Evolutionary conservation across 352 stramenopile species (phyloP).

Genomic region (Globisporangium spiculum): DNA sequence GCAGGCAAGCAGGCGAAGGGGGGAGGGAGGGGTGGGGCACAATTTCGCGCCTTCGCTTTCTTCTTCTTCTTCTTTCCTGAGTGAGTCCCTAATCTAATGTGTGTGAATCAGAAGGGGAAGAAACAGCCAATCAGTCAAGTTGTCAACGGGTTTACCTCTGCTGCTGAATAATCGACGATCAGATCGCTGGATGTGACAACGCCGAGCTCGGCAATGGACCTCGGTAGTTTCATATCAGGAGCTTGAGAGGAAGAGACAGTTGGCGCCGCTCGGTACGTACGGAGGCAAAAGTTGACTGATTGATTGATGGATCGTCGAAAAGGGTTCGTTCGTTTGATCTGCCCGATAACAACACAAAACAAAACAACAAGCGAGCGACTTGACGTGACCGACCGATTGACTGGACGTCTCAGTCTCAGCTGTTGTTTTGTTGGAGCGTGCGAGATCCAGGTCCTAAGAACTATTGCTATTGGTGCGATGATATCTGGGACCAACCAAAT

Average conservation of each 20-base stretch:
- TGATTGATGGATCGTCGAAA: slow-evolving; percentile 4
- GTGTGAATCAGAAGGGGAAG: slow-evolving; percentile 19
- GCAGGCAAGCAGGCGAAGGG: neutral
- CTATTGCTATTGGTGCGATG: no score
- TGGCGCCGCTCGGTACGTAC: slow-evolving; percentile 6
- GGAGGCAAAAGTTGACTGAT: slow-evolving; percentile 2
- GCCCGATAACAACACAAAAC: neutral
- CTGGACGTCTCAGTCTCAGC: neutral
- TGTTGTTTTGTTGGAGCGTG: neutral
- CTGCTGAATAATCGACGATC: slow-evolving; percentile 3
- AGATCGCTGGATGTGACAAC: neutral
- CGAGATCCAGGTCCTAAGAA: neutral
- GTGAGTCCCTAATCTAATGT: neutral
- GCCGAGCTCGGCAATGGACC: neutral
- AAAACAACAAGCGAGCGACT: neutral
- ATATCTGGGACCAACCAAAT: neutral
- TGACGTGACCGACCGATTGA: slow-evolving; percentile 3
- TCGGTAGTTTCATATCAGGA: slow-evolving; percentile 11
- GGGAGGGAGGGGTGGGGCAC: slow-evolving; percentile 3
- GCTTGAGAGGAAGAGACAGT: slow-evolving; percentile 11
- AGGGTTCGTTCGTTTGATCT: neutral
- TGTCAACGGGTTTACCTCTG: slow-evolving; percentile 16
- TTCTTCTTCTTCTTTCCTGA: neutral
- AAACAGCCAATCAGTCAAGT: slow-evolving; percentile 18
- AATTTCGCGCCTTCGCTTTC: slow-evolving; percentile 11